Conservation (phyloP, 495 filamentous ascomycete genomes). For the Neurospora africana region DNA sequence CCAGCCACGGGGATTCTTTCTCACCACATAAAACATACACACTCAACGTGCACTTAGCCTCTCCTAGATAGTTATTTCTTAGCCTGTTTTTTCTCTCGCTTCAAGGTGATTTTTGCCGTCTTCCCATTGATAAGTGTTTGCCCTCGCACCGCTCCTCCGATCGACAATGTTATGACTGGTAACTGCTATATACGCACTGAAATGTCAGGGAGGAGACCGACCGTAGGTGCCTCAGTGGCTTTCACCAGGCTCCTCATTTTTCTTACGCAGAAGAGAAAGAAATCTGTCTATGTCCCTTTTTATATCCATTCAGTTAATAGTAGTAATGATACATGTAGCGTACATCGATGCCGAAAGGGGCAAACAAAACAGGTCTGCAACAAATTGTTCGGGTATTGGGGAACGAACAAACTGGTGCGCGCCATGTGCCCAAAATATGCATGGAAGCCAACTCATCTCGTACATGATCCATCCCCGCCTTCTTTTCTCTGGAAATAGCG, state of each 20-base stretch:
- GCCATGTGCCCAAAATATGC: neutral
- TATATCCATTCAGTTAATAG: neutral
- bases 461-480: neutral
- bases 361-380: neutral
- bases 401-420: neutral
- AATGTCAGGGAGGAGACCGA: too few species aligned
- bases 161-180: too few species aligned
- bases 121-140: neutral
- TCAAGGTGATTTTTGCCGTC: neutral
- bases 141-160: too few species aligned
- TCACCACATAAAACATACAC: neutral
- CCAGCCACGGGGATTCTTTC: neutral
- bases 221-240: neutral
- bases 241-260: neutral
- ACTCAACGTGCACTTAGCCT: neutral
- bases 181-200: too few species aligned
- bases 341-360: neutral
- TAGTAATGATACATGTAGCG: constrained; percentile 7
- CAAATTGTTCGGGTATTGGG: neutral
- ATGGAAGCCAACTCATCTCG: neutral
- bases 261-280: neutral
- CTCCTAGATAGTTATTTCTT: constrained; percentile 1
- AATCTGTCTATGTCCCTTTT: neutral
- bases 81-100: neutral
- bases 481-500: neutral